These are phyloP conservation scores for Pistacia atlantica DNA, from an alignment of 345 rosid genomes.

Conservation along the genomic window DNA sequence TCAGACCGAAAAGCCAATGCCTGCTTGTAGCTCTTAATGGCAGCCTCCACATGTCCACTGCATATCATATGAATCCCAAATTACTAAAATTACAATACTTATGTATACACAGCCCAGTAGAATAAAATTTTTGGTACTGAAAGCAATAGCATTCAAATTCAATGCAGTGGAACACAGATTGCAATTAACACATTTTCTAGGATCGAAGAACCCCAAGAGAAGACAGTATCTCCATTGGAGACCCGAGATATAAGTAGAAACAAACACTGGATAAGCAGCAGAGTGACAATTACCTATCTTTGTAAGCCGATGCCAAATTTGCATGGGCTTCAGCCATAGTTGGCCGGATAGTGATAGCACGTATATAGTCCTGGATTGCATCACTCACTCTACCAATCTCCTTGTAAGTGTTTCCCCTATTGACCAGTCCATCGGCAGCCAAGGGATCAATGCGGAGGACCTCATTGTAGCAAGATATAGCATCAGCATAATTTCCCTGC, in stretches of 20 bases:
- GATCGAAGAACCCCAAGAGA: background rate
- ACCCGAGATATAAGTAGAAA: background rate
- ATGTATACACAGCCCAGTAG: background rate
- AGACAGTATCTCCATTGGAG: background rate
- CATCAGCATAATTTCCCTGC: constrained; percentile 93
- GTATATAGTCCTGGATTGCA: constrained; percentile 90
- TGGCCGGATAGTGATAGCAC: constrained; percentile 83
- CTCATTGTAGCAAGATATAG: constrained; percentile 97
- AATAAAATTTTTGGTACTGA: background rate
- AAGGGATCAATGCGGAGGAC: constrained; percentile 95
- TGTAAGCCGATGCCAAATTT: constrained; percentile 98
- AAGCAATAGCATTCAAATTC: background rate
- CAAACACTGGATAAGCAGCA: background rate
- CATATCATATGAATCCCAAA: constrained; percentile 22
- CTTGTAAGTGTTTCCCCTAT: constrained; percentile 95
- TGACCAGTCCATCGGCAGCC: constrained; percentile 98
- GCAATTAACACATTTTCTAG: background rate
- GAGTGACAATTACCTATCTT: constrained; percentile 73
- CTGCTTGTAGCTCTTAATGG: constrained; percentile 88
- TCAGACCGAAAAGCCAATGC: constrained; percentile 83
- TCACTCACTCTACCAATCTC: constrained; percentile 95
- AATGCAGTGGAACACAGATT: background rate
- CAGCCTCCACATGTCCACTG: constrained; percentile 95
- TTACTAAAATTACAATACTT: background rate
- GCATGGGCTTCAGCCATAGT: constrained; percentile 99